phyloP scores from a whole-genome alignment of 352 stramenopile species.

The Phytopythium delawarense region DNA sequence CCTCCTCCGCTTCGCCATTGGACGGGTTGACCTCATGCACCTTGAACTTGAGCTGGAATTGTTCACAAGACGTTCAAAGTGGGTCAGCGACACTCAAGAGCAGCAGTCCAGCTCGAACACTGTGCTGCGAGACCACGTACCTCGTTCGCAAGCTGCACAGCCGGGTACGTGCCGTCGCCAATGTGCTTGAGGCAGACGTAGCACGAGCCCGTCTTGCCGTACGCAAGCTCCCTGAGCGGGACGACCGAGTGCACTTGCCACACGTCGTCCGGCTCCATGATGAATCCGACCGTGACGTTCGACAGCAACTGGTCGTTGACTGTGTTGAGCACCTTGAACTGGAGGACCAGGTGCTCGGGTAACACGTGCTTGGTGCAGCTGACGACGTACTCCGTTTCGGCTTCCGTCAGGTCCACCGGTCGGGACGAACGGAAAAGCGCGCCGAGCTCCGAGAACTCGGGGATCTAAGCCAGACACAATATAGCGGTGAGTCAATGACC shows the following conservation, averaged over 20 bases:
- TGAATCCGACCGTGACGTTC: conserved; percentile 92
- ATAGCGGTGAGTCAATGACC: neutral
- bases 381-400: conserved; percentile 98
- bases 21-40: conserved; percentile 94
- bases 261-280: conserved; percentile 87
- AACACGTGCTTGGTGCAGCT: conserved; percentile 98
- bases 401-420: conserved; percentile 93
- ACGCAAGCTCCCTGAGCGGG: conserved; percentile 82
- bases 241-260: conserved; percentile 92
- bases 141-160: conserved; percentile 92
- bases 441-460: conserved; percentile 93
- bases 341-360: conserved; percentile 92
- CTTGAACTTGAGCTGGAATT: conserved; percentile 89
- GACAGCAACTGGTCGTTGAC: conserved; percentile 97
- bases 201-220: conserved; percentile 91
- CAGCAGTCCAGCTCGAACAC: neutral
- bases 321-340: conserved; percentile 99
- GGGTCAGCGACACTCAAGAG: neutral
- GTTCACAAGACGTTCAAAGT: conserved; percentile 7
- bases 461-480: conserved; percentile 57
- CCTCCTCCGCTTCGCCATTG: conserved; percentile 88
- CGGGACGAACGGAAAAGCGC: conserved; percentile 91
- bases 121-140: conserved; percentile 22
- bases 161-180: conserved; percentile 65
- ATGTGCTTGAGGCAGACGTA: conserved; percentile 93